Conservation (phyloP, 495 filamentous ascomycete genomes). For the Penicillium daleae region DNA sequence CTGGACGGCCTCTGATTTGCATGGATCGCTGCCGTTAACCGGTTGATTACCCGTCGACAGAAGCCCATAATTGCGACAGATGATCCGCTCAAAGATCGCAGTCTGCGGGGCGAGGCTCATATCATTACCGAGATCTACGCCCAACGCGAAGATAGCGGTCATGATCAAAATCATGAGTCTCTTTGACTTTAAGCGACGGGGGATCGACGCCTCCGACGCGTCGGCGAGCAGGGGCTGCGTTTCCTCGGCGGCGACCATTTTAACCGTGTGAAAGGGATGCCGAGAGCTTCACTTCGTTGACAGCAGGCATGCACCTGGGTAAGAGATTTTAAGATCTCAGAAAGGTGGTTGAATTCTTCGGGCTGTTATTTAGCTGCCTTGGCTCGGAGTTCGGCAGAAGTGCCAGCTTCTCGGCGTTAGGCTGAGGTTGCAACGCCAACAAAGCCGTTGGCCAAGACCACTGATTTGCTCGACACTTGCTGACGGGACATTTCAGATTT, state of each 20-base stretch:
- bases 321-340: not conserved
- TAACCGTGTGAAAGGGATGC: not conserved
- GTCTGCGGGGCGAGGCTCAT: constrained; percentile 38
- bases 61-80: constrained; percentile 41
- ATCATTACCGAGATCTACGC: constrained; percentile 33
- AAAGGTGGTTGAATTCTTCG: not conserved
- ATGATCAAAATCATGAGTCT: constrained; percentile 25
- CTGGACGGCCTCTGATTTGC: constrained; percentile 49
- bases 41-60: not conserved
- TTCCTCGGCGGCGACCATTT: constrained; percentile 4
- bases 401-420: constrained; percentile 3
- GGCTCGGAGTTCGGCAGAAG: constrained; percentile 2
- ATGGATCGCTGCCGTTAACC: constrained; percentile 19
- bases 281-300: not conserved
- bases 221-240: constrained; percentile 8
- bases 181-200: constrained; percentile 5
- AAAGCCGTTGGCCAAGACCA: too few relatives aligned
- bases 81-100: constrained; percentile 44
- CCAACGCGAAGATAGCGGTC: constrained; percentile 24
- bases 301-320: not conserved
- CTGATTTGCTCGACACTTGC: too few relatives aligned
- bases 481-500: too few relatives aligned
- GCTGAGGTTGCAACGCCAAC: constrained; percentile 3
- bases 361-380: constrained; percentile 2
- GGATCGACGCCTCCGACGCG: not conserved